Evolutionary conservation across 2,329 filamentous ascomycete genomes (phyloP).

Genomic region (Aspergillus tamarii): DNA sequence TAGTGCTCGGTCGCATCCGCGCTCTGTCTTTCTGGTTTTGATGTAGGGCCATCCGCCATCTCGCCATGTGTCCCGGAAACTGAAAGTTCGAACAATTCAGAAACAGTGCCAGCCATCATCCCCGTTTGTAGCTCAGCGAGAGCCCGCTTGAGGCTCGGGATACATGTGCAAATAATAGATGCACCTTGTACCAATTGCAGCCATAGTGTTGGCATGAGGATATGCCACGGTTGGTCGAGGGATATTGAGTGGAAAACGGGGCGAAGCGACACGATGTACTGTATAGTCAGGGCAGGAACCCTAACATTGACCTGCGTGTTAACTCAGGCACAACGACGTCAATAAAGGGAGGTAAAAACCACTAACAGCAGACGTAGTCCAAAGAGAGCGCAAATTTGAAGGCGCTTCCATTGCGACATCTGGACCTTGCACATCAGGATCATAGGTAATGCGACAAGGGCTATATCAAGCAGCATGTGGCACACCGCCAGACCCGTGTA

Average conservation of each 20-base stretch:
- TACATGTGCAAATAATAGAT: conserved; percentile 4
- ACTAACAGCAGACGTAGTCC: not conserved
- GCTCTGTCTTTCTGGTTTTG: not conserved
- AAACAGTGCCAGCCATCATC: conserved; percentile 9
- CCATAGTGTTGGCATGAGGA: conserved; percentile 5
- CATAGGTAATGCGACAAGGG: not conserved
- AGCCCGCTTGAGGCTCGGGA: conserved; percentile 1
- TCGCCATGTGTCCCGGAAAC: not conserved
- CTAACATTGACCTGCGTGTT: not conserved
- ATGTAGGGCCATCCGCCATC: not conserved
- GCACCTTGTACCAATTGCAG: not conserved
- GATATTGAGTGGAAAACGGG: not conserved
- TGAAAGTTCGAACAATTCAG: conserved; percentile 3
- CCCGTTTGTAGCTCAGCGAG: conserved; percentile 10
- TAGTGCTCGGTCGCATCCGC: not conserved
- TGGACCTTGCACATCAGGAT: conserved; percentile 1
- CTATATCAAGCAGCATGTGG: conserved; percentile 1
- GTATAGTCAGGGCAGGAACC: not conserved
- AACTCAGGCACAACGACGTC: not conserved
- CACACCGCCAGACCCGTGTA: not conserved
- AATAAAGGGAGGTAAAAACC: no score
- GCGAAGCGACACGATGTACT: not conserved
- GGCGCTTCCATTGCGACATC: not conserved
- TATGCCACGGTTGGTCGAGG: not conserved
- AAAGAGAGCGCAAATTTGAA: conserved; percentile 7